phyloP scores from a whole-genome alignment of 2,329 filamentous ascomycete genomes.

The Coleophoma eucalyptorum region DNA sequence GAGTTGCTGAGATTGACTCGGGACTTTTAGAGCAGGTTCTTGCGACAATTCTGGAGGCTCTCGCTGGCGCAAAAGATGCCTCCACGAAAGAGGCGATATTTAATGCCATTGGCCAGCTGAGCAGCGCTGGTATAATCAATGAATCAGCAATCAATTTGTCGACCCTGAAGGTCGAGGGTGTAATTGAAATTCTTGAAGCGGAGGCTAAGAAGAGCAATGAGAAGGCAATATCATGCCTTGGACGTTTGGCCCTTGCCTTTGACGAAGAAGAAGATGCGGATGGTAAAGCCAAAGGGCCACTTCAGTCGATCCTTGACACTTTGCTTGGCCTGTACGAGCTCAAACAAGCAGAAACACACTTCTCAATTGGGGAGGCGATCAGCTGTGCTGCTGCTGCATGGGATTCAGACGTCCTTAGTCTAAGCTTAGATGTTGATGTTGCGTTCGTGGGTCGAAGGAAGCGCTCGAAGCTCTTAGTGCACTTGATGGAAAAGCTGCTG shows the following conservation, averaged over 20 bases:
- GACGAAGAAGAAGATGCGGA: slow-evolving; percentile 39
- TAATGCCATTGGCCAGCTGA: slow-evolving; percentile 56
- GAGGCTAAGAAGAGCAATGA: slow-evolving; percentile 80
- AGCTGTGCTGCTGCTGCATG: slow-evolving; percentile 75
- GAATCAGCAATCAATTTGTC: slow-evolving; percentile 15
- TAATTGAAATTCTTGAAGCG: slow-evolving; percentile 60
- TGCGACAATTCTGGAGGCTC: slow-evolving; percentile 41
- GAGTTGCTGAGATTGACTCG: slow-evolving; percentile 28
- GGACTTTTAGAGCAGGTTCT: slow-evolving; percentile 37
- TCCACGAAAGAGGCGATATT: slow-evolving; percentile 54
- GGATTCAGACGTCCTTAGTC: slow-evolving; percentile 74
- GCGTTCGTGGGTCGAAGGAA: slow-evolving; percentile 35
- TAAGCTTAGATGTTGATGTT: slow-evolving; percentile 71
- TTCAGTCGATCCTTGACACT: slow-evolving; percentile 58
- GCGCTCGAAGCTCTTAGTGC: slow-evolving; percentile 32
- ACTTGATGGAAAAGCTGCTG: slow-evolving; percentile 65
- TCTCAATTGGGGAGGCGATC: slow-evolving; percentile 85
- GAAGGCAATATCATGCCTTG: slow-evolving; percentile 75
- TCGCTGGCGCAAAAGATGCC: slow-evolving; percentile 49
- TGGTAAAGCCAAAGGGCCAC: slow-evolving; percentile 27
- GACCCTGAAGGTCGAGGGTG: slow-evolving; percentile 15
- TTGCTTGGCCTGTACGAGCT: slow-evolving; percentile 79
- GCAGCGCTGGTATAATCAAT: slow-evolving; percentile 50
- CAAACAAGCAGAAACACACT: slow-evolving; percentile 82
- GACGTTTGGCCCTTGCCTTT: slow-evolving; percentile 66